Evolutionary conservation across 768 basidiomycete species (phyloP).

Genomic region (Calocybe gangraenosa): DNA sequence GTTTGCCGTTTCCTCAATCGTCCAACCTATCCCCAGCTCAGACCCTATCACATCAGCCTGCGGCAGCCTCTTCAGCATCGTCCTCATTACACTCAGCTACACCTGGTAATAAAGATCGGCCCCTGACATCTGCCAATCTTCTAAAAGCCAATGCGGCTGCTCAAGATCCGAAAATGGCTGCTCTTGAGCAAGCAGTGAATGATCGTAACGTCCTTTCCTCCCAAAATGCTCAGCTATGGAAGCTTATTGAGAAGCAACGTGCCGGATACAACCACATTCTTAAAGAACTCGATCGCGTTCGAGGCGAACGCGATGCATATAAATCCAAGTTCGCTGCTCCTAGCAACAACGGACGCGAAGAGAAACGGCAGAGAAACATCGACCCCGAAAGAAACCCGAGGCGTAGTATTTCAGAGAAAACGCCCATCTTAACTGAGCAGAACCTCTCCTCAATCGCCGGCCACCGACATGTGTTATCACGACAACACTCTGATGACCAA

Average conservation of each 20-base stretch:
- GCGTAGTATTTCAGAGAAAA: constrained; percentile 26
- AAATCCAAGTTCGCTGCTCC: constrained; percentile 40
- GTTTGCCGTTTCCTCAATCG: constrained; percentile 31
- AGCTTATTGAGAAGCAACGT: constrained; percentile 89
- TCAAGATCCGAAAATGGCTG: constrained; percentile 54
- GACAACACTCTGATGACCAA: constrained; percentile 37
- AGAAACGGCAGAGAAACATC: constrained; percentile 25
- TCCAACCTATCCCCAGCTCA: constrained; percentile 30
- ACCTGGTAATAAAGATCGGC: constrained; percentile 16
- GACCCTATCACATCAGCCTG: constrained; percentile 15
- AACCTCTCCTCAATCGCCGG: constrained; percentile 7
- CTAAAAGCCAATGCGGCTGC: constrained; percentile 50
- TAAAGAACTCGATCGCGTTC: constrained; percentile 83
- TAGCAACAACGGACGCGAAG: constrained; percentile 20
- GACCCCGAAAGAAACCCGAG: constrained; percentile 18
- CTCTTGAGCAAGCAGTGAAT: constrained; percentile 71
- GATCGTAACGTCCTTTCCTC: constrained; percentile 78
- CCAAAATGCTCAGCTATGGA: constrained; percentile 93
- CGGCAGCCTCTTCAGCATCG: constrained; percentile 9
- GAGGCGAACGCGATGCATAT: constrained; percentile 73
- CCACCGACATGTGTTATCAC: constrained; percentile 17
- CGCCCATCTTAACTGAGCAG: constrained; percentile 13
- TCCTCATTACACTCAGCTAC: constrained; percentile 8
- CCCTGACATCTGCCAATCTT: constrained; percentile 28
- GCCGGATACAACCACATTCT: constrained; percentile 73